A percentile compares a stretch with the other conserved stretches of the same genome.
Evolutionary conservation across 140 eudicot species (phyloP).

Genomic region (Ambrosia hybrid): DNA sequence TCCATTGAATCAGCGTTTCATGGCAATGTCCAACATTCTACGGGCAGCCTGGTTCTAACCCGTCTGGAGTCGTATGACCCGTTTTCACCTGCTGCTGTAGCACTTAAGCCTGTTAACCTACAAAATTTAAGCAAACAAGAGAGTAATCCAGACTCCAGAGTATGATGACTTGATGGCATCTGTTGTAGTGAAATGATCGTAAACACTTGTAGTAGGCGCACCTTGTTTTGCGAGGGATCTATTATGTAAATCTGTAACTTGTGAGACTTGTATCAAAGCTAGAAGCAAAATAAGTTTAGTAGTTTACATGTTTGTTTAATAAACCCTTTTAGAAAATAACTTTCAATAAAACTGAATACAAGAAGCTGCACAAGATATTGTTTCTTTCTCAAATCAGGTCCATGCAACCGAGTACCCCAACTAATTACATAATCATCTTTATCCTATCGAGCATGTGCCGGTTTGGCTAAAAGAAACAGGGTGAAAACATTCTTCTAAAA

Average conservation of each 20-base stretch:
- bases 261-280: neutral
- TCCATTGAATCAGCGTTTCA: no score
- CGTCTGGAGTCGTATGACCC: no score
- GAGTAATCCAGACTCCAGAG: no score
- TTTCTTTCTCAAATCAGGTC: constrained; percentile 3
- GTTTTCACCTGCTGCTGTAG: no score
- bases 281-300: no score
- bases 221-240: neutral
- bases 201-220: neutral
- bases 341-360: neutral
- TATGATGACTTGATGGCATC: no score
- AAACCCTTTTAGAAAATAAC: neutral
- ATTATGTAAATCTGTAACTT: neutral
- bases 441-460: constrained; percentile 11
- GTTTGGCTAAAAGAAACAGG: neutral
- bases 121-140: no score
- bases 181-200: no score
- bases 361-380: neutral
- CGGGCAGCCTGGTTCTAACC: no score
- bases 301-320: neutral
- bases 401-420: neutral
- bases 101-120: no score
- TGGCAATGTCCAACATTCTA: no score
- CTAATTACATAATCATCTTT: constrained; percentile 27
- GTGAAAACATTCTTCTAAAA: constrained; percentile 3